Base-by-base conservation (phyloP, 192 early-diverging fungal genomes). In the Coemansia sp. region DNA sequence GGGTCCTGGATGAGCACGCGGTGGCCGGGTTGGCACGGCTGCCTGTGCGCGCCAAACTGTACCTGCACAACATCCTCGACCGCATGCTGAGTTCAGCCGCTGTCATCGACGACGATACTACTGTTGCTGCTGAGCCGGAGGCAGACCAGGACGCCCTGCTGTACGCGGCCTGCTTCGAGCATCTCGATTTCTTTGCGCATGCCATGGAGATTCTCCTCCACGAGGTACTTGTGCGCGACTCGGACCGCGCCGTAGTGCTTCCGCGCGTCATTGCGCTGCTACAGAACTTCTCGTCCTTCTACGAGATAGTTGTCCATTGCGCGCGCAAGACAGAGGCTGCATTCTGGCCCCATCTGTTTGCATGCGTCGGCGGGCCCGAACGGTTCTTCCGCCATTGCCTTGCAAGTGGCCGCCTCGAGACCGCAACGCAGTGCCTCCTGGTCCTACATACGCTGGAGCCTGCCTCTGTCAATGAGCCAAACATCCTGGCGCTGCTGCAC, bases 291-390 rank as follows among this genome's bases (percentile, higher is more conserved):
- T 50, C 65, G 4, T 82, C 85, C 5, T 87, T 87, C 56, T 69
- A 92, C 37, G 96, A 98, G 50, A 87, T 94, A 22, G 91, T 99
- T 68, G 94, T 93, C 11, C 89, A 92, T 29, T 98, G 96, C 67
- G 96, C 97, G 6, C 81, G 97, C 58, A 99, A 99, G 70, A 92
- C 92, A n/a, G 97, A 99, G 69, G 88, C 92, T 0, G 85, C 93
- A 14, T 80, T 94, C 36, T 99, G 97, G 97, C 82, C 86, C 19
- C 87, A 86, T 47, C 83, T 98, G 50, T 98, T 98, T 76, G 79
- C 83, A 2, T 85, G 88, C 58, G 88, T 93, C 2, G 97, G 94
- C 10, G 89, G 94, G 27, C 88, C 92, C 1, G 87, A 88, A 40
- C 82, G 75, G 22, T 83, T 99, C 40, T 98, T 97, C 73, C 82